Evolutionary conservation across 2,329 filamentous ascomycete species (phyloP), one percentile per base, ranked within the genome.

Genomic region (Colletotrichum cereale): DNA sequence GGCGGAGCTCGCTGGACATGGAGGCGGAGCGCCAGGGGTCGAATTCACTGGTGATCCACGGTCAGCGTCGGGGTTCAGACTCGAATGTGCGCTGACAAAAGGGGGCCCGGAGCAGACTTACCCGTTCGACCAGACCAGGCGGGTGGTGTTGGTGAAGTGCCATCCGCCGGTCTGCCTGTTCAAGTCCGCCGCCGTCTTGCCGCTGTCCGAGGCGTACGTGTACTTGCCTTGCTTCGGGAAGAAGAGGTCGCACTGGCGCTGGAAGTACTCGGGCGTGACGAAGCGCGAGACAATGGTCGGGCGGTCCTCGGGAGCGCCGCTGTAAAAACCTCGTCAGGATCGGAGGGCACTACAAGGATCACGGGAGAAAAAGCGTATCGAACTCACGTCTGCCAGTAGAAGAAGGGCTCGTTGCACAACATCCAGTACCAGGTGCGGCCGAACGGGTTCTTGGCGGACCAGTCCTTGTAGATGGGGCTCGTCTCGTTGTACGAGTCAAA

Each of bases 361-460:
- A 24, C 21, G 5, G 3, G 53, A 6, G 5, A 38, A 24, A 6
- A 10, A 11, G 16, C 3, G 2, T 55, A 1, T 36, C 34, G 6
- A 77, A 77, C 83, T 75, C 77, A 85, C 81, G 85, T 84, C 77
- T 89, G 86, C 84, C 85, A 90, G 78, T 64, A 68, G 60, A 69
- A 64, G 38, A 72, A 69, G 12, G 89, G 88, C 77, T 91, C 87
- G 76, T 91, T 91, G 82, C 90, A 91, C 2, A 85, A 82, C 79
- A 90, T 84, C 89, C 89, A 91, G 10, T 82, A 77, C 88, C 88
- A 91, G 72, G 89, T 87, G 0, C 87, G 80, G 73, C 87, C 82
- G 24, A 81, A 75, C 0, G 75, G 65, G 76, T 90, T 90, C 60
- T 73, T 74, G 6, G 86, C 79, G 2, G 79, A 80, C 24, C 76